Percentiles rank a stretch among this genome's conserved stretches.
Conservation (phyloP, 2,329 filamentous ascomycete genomes). For the Exophiala mesophila region DNA sequence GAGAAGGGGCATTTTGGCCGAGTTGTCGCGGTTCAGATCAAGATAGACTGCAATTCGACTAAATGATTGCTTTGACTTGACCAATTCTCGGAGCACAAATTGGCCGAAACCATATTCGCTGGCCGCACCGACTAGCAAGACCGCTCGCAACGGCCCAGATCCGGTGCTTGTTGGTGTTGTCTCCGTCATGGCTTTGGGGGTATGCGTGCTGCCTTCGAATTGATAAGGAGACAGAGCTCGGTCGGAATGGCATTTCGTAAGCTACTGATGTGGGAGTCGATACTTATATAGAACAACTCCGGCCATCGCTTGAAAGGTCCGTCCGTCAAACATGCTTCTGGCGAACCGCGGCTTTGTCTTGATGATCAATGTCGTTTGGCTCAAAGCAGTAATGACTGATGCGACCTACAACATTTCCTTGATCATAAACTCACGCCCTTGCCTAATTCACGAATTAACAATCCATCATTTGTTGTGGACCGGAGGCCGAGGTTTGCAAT, state of each 20-base stretch:
- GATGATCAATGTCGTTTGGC: conserved; percentile 1
- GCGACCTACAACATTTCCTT: background rate
- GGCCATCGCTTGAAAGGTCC: background rate
- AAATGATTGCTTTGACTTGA: conserved; percentile 1
- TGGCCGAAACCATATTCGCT: conserved; percentile 1
- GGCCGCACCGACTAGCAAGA: conserved; percentile 1
- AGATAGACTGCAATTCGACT: conserved; percentile 2
- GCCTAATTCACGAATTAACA: background rate
- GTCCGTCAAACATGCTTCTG: background rate
- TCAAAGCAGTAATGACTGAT: background rate
- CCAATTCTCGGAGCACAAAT: conserved; percentile 1
- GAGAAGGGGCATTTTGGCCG: background rate
- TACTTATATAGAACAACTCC: background rate
- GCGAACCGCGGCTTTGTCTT: conserved; percentile 1
- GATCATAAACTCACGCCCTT: background rate
- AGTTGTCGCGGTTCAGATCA: background rate
- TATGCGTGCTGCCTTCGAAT: conserved; percentile 1
- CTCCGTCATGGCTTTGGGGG: conserved; percentile 1
- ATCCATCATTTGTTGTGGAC: background rate
- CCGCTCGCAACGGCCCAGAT: background rate
- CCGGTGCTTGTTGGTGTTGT: background rate
- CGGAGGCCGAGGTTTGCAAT: background rate
- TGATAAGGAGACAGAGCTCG: background rate
- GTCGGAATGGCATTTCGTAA: conserved; percentile 1
- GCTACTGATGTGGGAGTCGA: background rate